Conservation (phyloP, 192 early-diverging fungal genomes). For the Rhizoclosmatium globosum region DNA sequence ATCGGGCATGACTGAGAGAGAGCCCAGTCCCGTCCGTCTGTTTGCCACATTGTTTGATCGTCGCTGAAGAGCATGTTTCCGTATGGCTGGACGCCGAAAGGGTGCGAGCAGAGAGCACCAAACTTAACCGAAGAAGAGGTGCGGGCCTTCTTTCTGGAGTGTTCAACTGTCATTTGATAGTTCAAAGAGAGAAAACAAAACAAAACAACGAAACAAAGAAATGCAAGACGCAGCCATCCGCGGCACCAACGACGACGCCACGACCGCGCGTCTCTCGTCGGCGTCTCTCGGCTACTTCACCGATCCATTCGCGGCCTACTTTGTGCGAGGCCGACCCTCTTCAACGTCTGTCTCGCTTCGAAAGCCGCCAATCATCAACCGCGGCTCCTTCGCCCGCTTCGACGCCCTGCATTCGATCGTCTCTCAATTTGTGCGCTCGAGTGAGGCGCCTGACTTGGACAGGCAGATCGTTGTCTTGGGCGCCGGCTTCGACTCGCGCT, state of each 20-base stretch:
- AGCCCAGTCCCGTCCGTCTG: slow-evolving; percentile 57
- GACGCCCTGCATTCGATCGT: slow-evolving; percentile 72
- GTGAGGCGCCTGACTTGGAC: slow-evolving; percentile 27
- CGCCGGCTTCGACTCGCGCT: slow-evolving; percentile 93
- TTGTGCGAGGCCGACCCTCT: slow-evolving; percentile 41
- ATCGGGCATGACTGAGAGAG: slow-evolving; percentile 55
- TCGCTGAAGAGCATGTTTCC: slow-evolving; percentile 69
- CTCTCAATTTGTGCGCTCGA: slow-evolving; percentile 64
- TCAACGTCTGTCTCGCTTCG: slow-evolving; percentile 50
- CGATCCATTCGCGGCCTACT: slow-evolving; percentile 71
- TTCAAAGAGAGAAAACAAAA: no score
- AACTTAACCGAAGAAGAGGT: neutral
- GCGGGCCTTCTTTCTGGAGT: neutral
- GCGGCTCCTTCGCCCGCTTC: slow-evolving; percentile 85
- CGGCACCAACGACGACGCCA: slow-evolving; percentile 93
- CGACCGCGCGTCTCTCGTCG: slow-evolving; percentile 85
- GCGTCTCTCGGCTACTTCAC: slow-evolving; percentile 80
- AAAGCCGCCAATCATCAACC: slow-evolving; percentile 91
- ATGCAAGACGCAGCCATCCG: slow-evolving; percentile 72
- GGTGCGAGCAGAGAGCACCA: slow-evolving; percentile 40
- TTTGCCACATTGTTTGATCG: slow-evolving; percentile 34
- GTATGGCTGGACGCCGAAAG: slow-evolving; percentile 64
- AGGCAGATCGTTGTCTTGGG: slow-evolving; percentile 90
- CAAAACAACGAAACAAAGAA: neutral
- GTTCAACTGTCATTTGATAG: neutral